Evolutionary conservation across 805 yeast genomes (phyloP).

Genomic region (Barnettozyma wickerhamii): DNA sequence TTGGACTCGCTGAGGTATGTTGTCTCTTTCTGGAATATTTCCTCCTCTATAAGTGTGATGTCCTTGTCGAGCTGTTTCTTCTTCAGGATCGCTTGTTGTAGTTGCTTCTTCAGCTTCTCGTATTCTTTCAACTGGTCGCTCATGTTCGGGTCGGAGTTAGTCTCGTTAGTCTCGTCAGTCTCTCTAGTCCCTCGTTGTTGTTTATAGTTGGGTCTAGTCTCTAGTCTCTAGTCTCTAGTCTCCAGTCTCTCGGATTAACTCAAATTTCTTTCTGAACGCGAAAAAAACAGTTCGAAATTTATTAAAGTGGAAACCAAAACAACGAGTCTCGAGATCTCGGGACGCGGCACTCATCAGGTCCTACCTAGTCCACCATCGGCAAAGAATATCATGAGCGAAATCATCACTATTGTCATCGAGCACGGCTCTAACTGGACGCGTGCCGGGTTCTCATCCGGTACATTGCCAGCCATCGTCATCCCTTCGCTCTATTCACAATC

Average conservation of each 20-base stretch:
- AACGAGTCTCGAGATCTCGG: too few species aligned
- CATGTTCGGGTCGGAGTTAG: too few species aligned
- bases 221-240: too few species aligned
- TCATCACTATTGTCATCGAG: constrained; percentile 67
- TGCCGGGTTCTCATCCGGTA: constrained; percentile 67
- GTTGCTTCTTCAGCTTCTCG: constrained; percentile 58
- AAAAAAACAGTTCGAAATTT: too few species aligned
- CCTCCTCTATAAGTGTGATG: constrained; percentile 64
- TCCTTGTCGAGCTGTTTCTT: constrained; percentile 64
- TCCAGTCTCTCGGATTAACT: too few species aligned
- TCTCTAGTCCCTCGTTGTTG: too few species aligned
- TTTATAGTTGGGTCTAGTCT: too few species aligned
- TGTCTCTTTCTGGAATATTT: constrained; percentile 73
- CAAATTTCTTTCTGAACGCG: too few species aligned
- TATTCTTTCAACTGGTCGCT: constrained; percentile 41
- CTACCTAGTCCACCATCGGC: not conserved
- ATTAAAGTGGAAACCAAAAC: too few species aligned
- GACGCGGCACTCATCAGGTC: too few species aligned
- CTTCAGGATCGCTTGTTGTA: constrained; percentile 56
- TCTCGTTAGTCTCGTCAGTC: too few species aligned
- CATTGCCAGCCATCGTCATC: constrained; percentile 54
- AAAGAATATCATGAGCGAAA: constrained; percentile 14
- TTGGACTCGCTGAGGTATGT: constrained; percentile 68
- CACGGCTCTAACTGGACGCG: constrained; percentile 60
- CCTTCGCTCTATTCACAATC: constrained; percentile 48